phyloP scores from a whole-genome alignment of 257 asterid genomes.

The Vinca minor region DNA sequence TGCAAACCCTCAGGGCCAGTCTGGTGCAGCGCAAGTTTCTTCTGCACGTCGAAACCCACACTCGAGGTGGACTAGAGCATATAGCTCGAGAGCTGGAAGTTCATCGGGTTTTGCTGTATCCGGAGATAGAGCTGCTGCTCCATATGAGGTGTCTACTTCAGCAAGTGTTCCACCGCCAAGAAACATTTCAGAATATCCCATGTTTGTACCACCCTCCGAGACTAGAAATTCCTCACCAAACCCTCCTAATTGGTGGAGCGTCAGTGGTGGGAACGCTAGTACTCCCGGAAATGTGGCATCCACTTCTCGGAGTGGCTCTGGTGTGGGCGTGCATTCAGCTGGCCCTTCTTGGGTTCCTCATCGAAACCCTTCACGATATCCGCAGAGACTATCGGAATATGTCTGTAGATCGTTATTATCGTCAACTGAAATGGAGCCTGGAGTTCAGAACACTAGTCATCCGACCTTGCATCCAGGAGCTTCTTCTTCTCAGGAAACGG shows the following conservation, averaged over 20 bases:
- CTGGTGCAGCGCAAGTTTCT: conserved; percentile 28
- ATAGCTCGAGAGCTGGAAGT: conserved; percentile 49
- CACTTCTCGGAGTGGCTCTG: conserved; percentile 35
- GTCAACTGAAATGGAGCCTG: conserved; percentile 43
- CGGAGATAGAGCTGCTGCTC: conserved; percentile 21
- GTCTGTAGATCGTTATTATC: conserved; percentile 61
- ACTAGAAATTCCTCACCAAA: conserved; percentile 43
- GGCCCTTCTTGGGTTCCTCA: conserved; percentile 49
- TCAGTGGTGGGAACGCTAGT: conserved; percentile 31
- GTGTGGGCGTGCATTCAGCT: conserved; percentile 35
- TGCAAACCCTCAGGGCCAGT: conserved; percentile 24
- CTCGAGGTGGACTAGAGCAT: conserved; percentile 48
- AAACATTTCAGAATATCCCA: conserved; percentile 66
- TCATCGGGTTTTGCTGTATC: conserved; percentile 23
- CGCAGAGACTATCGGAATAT: conserved; percentile 62
- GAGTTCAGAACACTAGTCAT: conserved; percentile 38
- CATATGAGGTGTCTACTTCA: conserved; percentile 32
- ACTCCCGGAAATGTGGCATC: conserved; percentile 40
- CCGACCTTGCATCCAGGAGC: conserved; percentile 32
- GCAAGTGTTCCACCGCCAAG: conserved; percentile 49
- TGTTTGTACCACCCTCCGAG: conserved; percentile 50
- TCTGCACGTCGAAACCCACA: conserved; percentile 34
- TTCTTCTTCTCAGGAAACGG: conserved; percentile 34
- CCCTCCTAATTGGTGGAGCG: conserved; percentile 43
- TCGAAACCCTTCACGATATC: conserved; percentile 44